Conservation (phyloP, 176 grass and related monocot species). For the Themeda triandra region DNA sequence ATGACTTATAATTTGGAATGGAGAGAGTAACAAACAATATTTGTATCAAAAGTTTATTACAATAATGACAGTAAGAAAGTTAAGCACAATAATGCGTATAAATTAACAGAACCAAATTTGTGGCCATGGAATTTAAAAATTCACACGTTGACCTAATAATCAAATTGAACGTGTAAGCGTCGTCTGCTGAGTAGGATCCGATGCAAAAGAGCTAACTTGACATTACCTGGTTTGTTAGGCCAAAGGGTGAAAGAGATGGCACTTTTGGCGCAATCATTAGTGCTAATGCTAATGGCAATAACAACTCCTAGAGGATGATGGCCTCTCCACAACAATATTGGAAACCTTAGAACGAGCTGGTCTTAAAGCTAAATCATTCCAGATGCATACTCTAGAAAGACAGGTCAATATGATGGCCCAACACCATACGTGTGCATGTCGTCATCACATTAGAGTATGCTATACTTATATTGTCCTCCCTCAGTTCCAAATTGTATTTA, state of each 20-base stretch:
- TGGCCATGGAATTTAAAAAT: not conserved
- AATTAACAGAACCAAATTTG: not conserved
- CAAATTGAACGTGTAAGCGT: not conserved
- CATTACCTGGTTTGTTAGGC: constrained; percentile 40
- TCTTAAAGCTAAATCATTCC: constrained; percentile 10
- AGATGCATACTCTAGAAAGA: not conserved
- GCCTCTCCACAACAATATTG: constrained; percentile 12
- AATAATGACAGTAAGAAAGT: not conserved
- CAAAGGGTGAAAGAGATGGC: constrained; percentile 12
- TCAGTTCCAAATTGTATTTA: too few relatives aligned
- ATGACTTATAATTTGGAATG: too few relatives aligned
- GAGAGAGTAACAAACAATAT: not conserved
- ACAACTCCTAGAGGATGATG: not conserved
- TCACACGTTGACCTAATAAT: constrained; percentile 4
- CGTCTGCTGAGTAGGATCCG: constrained; percentile 46
- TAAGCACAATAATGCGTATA: not conserved
- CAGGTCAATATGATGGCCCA: not conserved
- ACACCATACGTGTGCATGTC: not conserved
- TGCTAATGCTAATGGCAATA: constrained; percentile 11
- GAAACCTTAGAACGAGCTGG: not conserved
- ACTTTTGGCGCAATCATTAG: constrained; percentile 12
- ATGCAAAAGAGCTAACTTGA: constrained; percentile 30
- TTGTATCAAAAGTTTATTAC: not conserved
- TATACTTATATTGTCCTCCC: too few relatives aligned
- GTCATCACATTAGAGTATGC: not conserved